Percentiles rank a stretch among this genome's conserved stretches.
Conservation (phyloP, 2,329 filamentous ascomycete species). For the Colletotrichum destructivum region DNA sequence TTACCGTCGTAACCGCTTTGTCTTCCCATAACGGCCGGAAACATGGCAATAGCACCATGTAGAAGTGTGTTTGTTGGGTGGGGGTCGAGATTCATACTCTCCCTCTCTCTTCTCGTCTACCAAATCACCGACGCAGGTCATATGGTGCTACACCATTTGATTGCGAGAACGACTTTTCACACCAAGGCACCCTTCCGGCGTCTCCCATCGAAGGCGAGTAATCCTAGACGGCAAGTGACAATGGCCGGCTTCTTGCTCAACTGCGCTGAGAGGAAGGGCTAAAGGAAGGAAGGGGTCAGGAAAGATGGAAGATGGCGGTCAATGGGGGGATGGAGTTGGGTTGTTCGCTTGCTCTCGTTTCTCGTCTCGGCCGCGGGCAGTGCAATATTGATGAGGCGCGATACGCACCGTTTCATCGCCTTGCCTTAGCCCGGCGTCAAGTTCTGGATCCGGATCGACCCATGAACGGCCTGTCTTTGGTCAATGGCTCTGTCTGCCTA, state of each 20-base stretch:
- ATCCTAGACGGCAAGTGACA: background rate
- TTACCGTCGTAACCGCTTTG: background rate
- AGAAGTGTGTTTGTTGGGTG: background rate
- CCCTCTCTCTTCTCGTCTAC: background rate
- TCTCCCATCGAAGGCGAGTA: background rate
- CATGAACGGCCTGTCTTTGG: background rate
- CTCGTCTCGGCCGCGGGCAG: background rate
- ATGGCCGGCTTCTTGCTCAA: background rate
- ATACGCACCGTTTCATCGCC: constrained; percentile 22
- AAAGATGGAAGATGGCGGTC: constrained; percentile 30
- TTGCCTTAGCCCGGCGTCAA: constrained; percentile 5
- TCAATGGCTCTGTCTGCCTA: constrained; percentile 2
- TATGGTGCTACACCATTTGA: background rate
- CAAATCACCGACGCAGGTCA: background rate
- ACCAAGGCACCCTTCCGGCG: constrained; percentile 2
- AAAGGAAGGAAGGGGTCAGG: constrained; percentile 9
- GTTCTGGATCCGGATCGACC: background rate
- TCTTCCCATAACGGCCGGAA: background rate
- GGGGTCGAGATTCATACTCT: background rate
- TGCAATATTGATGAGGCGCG: constrained; percentile 21
- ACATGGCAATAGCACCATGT: constrained; percentile 1
- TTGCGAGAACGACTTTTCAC: background rate
- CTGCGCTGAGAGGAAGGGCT: constrained; percentile 10
- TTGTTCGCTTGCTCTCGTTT: background rate
- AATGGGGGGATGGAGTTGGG: background rate